phyloP scores from a whole-genome alignment of 768 basidiomycete species.

The Panaeolus cyanescens region DNA sequence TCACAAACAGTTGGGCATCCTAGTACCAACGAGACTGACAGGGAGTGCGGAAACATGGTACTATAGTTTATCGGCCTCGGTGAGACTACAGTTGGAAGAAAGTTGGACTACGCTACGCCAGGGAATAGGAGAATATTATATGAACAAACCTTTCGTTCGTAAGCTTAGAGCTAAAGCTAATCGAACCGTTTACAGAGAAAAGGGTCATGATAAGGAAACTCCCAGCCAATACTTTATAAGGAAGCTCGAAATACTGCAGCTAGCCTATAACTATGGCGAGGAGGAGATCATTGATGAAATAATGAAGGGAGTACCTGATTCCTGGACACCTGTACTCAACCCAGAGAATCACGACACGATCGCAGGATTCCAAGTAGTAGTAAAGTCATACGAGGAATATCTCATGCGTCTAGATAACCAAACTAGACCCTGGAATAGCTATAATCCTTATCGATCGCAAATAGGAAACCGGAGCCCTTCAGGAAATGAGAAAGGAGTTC shows the following conservation, averaged over 20 bases:
- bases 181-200: constrained; percentile 27
- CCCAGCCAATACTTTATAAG: constrained; percentile 37
- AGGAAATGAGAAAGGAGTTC: neutral
- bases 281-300: constrained; percentile 33
- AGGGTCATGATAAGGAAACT: constrained; percentile 21
- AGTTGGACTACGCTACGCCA: constrained; percentile 31
- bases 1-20: constrained; percentile 25
- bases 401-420: constrained; percentile 11
- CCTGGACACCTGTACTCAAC: constrained; percentile 26
- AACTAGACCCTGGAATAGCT: neutral
- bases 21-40: constrained; percentile 28
- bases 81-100: constrained; percentile 12
- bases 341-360: constrained; percentile 18
- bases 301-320: constrained; percentile 32
- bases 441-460: too few species aligned
- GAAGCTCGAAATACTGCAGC: constrained; percentile 23
- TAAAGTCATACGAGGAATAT: constrained; percentile 22
- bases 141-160: constrained; percentile 32
- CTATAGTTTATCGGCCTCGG: constrained; percentile 18
- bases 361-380: constrained; percentile 23
- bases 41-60: constrained; percentile 32
- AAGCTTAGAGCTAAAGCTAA: constrained; percentile 27
- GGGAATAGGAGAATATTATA: constrained; percentile 28
- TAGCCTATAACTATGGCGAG: constrained; percentile 15
- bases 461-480: neutral